A percentile compares a stretch with the other conserved stretches of the same genome.
These are phyloP conservation scores for Taphrina sp. DNA, from an alignment of 1,139 yeast species.

Conservation along the genomic window DNA sequence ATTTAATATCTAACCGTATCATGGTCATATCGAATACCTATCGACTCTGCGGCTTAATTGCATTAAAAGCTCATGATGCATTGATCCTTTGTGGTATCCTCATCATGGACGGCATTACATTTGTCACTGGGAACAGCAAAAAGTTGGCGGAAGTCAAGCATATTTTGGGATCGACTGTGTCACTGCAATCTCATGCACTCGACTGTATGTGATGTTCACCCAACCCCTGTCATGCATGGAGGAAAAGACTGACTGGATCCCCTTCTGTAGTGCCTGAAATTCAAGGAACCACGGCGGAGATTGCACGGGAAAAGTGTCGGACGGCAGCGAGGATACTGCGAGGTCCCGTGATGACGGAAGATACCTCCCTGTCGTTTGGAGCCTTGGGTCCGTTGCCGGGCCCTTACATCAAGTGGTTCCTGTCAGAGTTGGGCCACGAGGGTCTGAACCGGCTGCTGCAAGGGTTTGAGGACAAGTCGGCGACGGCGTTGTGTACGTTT, in stretches of 20 bases:
- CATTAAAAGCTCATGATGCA: no score
- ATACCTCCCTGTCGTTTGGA: constrained; percentile 81
- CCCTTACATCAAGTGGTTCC: constrained; percentile 88
- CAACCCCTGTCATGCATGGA: not conserved
- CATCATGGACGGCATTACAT: constrained; percentile 27
- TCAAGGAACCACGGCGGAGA: constrained; percentile 83
- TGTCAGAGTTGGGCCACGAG: constrained; percentile 64
- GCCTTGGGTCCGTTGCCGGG: constrained; percentile 89
- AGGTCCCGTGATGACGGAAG: constrained; percentile 91
- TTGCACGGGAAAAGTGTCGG: constrained; percentile 74
- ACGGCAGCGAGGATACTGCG: constrained; percentile 61
- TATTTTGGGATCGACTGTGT: constrained; percentile 29
- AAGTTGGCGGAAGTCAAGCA: constrained; percentile 34
- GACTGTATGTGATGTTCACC: constrained; percentile 27
- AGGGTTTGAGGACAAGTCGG: constrained; percentile 79
- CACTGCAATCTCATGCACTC: constrained; percentile 25
- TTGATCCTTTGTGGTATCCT: no score
- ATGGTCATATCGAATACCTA: no score
- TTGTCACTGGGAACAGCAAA: constrained; percentile 36
- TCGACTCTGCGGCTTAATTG: no score
- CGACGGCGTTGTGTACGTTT: constrained; percentile 87
- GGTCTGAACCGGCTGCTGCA: constrained; percentile 66
- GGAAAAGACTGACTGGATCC: not conserved
- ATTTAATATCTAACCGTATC: no score
- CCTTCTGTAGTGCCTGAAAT: constrained; percentile 55